Evolutionary conservation across 2,329 filamentous ascomycete species (phyloP), one percentile per base, ranked within the genome.

Genomic region (Tympanopsis confertula): DNA sequence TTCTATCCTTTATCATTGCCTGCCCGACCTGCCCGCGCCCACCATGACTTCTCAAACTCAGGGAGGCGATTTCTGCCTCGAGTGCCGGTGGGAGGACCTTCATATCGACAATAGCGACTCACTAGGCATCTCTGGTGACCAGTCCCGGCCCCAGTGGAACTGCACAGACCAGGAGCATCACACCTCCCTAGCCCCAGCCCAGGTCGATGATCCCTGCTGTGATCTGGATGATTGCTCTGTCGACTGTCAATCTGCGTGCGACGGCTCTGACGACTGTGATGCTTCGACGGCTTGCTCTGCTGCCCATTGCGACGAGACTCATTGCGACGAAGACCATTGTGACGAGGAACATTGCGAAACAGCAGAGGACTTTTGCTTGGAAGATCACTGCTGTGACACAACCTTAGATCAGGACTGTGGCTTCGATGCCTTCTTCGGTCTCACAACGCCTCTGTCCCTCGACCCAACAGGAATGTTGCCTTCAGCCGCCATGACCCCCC

Each of bases 21-120:
- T 10, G 24, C n/a, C 10, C 10, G n/a, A 10, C 24, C n/a, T n/a
- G 10, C n/a, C n/a, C n/a, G n/a, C 24, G 10, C 24, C n/a, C 24
- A 10, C 24, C 24, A 59, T 58, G 56, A 45, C 49, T 37, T 47
- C 51, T 39, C 51, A 54, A 44, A 41, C 49, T 35, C 49, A 50
- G 38, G 44, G 45, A 32, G 49, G 51, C 36, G 51, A 56, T 38
- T 59, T 55, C 43, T 62, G 59, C 42, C 52, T 62, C 18, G 57
- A 59, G 46, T 62, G 58, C 41, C 56, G 57, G 33, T 62, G 58
- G 58, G 54, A 61, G 35, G 46, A 50, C 3, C 56, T 60, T 28
- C 51, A 57, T 42, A 51, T 59, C 28, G 52, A 55, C 39, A 48
- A 50, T 5, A 52, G 53, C 42, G 43, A 41, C 14, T 32, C 44